phyloP scores from a whole-genome alignment of 148 eudicot species.

The Chenopodium berlandieri region DNA sequence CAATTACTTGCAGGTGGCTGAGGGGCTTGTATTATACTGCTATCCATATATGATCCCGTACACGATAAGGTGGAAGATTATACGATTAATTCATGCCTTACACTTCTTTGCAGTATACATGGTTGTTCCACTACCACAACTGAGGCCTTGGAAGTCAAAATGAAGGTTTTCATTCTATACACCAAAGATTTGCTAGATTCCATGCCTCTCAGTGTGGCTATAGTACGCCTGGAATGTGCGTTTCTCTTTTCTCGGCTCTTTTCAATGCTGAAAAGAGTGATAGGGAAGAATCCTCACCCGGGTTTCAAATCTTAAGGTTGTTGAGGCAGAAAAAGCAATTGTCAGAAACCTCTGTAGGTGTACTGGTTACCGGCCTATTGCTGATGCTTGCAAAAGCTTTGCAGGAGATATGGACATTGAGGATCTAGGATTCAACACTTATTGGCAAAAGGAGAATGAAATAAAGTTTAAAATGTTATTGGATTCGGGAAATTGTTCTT shows the following conservation, averaged over 20 bases:
- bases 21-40: slow-evolving; percentile 83
- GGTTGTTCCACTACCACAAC: slow-evolving; percentile 80
- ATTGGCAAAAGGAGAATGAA: slow-evolving; percentile 63
- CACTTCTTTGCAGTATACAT: slow-evolving; percentile 79
- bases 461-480: slow-evolving; percentile 32
- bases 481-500: slow-evolving; percentile 49
- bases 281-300: slow-evolving; percentile 40
- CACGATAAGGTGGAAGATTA: slow-evolving; percentile 50
- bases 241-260: slow-evolving; percentile 86
- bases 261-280: slow-evolving; percentile 58
- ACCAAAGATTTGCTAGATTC: slow-evolving; percentile 80
- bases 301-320: slow-evolving; percentile 70
- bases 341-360: slow-evolving; percentile 91
- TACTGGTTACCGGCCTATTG: slow-evolving; percentile 91
- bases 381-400: slow-evolving; percentile 95
- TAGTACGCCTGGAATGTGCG: slow-evolving; percentile 94
- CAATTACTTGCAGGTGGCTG: slow-evolving; percentile 74
- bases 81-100: slow-evolving; percentile 84
- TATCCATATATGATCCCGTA: slow-evolving; percentile 62
- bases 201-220: slow-evolving; percentile 96
- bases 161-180: slow-evolving; percentile 92
- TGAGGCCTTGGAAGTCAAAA: slow-evolving; percentile 87
- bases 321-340: slow-evolving; percentile 77
- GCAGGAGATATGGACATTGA: slow-evolving; percentile 87
- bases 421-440: slow-evolving; percentile 77